Evolutionary conservation across 179 eudicot genomes (phyloP), one percentile per base, ranked within the genome.

Genomic region (Silene vulgaris): DNA sequence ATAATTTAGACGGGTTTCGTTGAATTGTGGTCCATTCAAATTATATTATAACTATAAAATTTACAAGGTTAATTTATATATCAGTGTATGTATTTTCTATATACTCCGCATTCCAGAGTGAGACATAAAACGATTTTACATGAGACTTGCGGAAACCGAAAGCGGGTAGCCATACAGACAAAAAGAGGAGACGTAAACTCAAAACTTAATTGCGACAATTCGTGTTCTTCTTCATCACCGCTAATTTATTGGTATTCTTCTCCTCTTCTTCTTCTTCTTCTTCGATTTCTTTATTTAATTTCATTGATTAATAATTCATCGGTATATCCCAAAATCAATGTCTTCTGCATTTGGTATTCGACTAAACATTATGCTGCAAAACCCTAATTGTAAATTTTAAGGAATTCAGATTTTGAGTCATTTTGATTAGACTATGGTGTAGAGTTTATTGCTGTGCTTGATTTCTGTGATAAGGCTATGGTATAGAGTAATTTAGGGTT

Each of bases 201-300:
- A 1, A 13, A 14, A 17, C 3, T 3, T 52, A 52, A 4, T 52
- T 52, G 59, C 59, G 19, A 52, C 17, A 52, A 52, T 5, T 52
- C 17, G 60, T 56, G 29, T 11, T 62, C 66, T 62, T 9, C 67
- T 11, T 63, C 67, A 63, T 26, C 67, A 63, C 67, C 35, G 67
- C 67, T 63, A 16, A 7, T 8, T 12, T 28, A 13, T 65, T 30
- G 69, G 69, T 65, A 65, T 23, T 62, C 0, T 8, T 23, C 23
- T 26, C 35, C 2, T 65, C 45, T 5, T 14, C 26, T 23, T 23
- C 26, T 23, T 23, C 26, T 23, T 23, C 37, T 29, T 14, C 11
- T 65, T 16, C 8, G 4, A 28, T 0, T 65, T 65, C 69, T 13
- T 65, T 28, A 14, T 65, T 65, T 65, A 1, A 52, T 52, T 52